These are phyloP conservation scores for Penicillium bovifimosum DNA, from an alignment of 495 filamentous ascomycete genomes.

Conservation along the genomic window DNA sequence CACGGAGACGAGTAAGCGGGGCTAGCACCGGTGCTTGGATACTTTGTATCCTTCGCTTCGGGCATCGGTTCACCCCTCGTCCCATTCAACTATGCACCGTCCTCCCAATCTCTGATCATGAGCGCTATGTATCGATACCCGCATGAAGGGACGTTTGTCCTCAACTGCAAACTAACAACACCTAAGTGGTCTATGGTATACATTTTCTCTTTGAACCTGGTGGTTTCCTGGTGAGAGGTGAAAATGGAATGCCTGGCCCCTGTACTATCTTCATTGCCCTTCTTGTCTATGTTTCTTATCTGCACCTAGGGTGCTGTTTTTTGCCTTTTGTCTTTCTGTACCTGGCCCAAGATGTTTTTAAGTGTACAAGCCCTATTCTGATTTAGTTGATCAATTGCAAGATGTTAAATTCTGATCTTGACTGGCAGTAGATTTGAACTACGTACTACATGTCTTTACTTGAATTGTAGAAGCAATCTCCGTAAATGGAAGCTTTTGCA, in stretches of 20 bases:
- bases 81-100: constrained; percentile 24
- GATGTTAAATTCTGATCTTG: not conserved
- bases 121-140: constrained; percentile 28
- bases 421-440: not conserved
- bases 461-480: not conserved
- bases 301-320: constrained; percentile 16
- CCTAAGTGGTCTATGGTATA: constrained; percentile 2
- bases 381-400: constrained; percentile 1
- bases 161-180: constrained; percentile 2
- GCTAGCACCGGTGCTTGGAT: not conserved
- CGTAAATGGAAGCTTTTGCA: too few species aligned
- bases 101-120: constrained; percentile 15
- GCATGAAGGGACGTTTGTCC: constrained; percentile 6
- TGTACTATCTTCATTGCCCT: constrained; percentile 11
- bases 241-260: constrained; percentile 8
- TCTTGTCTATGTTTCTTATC: constrained; percentile 12
- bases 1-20: constrained; percentile 14
- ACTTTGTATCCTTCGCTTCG: not conserved
- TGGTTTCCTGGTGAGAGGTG: not conserved
- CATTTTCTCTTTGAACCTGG: not conserved
- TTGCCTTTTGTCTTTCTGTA: not conserved
- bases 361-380: constrained; percentile 4
- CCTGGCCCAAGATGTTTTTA: constrained; percentile 6
- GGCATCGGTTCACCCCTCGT: constrained; percentile 20
- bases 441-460: not conserved